Conservation (phyloP, 192 early-diverging fungal species). For the Backusella australiensis region DNA sequence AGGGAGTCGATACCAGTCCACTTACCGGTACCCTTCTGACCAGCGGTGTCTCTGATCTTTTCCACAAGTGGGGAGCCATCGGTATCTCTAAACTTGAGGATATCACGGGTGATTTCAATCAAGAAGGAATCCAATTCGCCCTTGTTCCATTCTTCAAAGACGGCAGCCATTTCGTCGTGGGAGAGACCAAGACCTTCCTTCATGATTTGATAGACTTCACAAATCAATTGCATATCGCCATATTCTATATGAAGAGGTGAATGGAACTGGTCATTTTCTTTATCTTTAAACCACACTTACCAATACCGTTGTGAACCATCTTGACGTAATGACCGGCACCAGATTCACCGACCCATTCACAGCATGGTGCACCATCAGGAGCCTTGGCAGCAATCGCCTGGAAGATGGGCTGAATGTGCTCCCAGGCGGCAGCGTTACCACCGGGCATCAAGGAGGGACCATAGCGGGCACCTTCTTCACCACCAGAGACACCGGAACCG, state of each 20-base stretch:
- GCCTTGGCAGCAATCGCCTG: conserved; percentile 93
- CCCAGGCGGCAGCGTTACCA: conserved; percentile 91
- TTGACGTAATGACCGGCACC: conserved; percentile 99
- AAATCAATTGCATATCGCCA: conserved; percentile 99
- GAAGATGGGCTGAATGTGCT: conserved; percentile 93
- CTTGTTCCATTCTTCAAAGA: conserved; percentile 95
- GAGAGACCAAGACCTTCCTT: conserved; percentile 79
- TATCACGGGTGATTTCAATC: conserved; percentile 94
- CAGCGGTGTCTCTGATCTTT: conserved; percentile 95
- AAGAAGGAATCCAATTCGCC: conserved; percentile 96
- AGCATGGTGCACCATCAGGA: conserved; percentile 85
- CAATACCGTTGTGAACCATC: conserved; percentile 99
- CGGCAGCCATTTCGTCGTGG: conserved; percentile 86
- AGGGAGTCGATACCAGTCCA: conserved; percentile 97
- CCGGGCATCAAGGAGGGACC: conserved; percentile 98
- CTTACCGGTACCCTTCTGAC: conserved; percentile 98
- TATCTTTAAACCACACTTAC: conserved; percentile 14
- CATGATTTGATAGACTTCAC: conserved; percentile 92
- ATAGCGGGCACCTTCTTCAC: conserved; percentile 97
- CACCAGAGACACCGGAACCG: conserved; percentile 97
- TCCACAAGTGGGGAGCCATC: conserved; percentile 87
- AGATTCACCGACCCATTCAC: conserved; percentile 98
- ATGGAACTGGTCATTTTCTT: neutral
- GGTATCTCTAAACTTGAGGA: conserved; percentile 89
- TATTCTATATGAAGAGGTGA: conserved; percentile 54